A percentile compares a stretch with the other conserved stretches of the same genome.
phyloP scores from a whole-genome alignment of 306 rosid species.

The Trifolium fragiferum region DNA sequence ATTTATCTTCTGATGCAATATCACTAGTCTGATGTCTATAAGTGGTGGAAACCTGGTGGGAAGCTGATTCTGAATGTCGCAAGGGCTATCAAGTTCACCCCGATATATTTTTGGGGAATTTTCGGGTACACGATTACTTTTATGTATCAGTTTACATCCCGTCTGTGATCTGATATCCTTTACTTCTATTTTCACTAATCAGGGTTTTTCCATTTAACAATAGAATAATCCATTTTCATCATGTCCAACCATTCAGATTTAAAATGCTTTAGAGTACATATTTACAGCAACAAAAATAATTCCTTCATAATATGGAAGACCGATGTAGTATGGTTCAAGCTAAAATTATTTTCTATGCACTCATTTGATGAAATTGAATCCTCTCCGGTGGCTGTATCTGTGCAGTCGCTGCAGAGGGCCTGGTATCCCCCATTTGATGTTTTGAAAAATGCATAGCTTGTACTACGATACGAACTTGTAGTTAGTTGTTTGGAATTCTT shows the following conservation, averaged over 20 bases:
- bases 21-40: conserved; percentile 72
- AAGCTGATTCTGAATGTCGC: conserved; percentile 70
- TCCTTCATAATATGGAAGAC: background rate
- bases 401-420: background rate
- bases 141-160: conserved; percentile 6
- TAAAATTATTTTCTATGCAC: background rate
- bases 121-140: conserved; percentile 65
- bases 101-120: conserved; percentile 88
- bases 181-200: background rate
- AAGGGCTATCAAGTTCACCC: conserved; percentile 85
- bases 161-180: conserved; percentile 23
- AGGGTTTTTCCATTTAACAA: conserved; percentile 13
- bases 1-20: conserved; percentile 28
- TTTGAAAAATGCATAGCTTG: conserved; percentile 1
- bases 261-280: conserved; percentile 3
- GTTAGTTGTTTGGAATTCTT: conserved; percentile 10
- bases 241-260: conserved; percentile 10
- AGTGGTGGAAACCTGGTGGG: conserved; percentile 97
- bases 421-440: background rate
- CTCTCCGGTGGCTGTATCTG: background rate
- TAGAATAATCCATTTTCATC: conserved; percentile 3
- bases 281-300: background rate
- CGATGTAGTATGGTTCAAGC: background rate
- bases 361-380: background rate
- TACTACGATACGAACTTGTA: background rate